These are phyloP conservation scores for Phytophthora litchii DNA, from an alignment of 352 stramenopile species.

Conservation along the genomic window DNA sequence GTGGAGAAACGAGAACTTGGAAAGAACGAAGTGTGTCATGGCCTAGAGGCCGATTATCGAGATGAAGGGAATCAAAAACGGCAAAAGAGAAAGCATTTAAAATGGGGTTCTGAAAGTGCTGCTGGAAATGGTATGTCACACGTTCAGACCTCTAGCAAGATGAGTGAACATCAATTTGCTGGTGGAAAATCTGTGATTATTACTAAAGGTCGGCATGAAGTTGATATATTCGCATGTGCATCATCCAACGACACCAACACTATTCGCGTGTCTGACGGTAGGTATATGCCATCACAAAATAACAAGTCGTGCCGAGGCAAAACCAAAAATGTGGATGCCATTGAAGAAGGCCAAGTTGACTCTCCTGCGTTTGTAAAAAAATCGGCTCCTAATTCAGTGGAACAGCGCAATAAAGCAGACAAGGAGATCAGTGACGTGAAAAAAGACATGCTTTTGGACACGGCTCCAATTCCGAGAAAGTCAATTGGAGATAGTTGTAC, in stretches of 20 bases:
- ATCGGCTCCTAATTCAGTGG: neutral
- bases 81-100: constrained; percentile 3
- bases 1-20: constrained; percentile 2
- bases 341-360: constrained; percentile 23
- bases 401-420: constrained; percentile 10
- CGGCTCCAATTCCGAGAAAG: constrained; percentile 30
- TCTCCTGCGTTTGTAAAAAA: constrained; percentile 1
- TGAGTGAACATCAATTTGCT: neutral
- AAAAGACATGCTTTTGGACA: constrained; percentile 15
- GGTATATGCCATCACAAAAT: neutral
- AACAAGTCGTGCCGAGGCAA: neutral
- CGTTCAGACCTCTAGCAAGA: neutral
- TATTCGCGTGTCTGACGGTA: neutral
- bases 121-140: neutral
- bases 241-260: neutral
- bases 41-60: neutral
- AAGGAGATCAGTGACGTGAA: constrained; percentile 2
- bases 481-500: neutral
- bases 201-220: neutral
- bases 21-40: neutral
- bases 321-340: neutral
- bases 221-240: neutral
- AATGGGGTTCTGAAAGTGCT: neutral
- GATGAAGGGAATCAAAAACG: constrained; percentile 1
- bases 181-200: neutral